Conservation (phyloP, 805 yeast species). For the Vanderwaltozyma verrucispora region DNA sequence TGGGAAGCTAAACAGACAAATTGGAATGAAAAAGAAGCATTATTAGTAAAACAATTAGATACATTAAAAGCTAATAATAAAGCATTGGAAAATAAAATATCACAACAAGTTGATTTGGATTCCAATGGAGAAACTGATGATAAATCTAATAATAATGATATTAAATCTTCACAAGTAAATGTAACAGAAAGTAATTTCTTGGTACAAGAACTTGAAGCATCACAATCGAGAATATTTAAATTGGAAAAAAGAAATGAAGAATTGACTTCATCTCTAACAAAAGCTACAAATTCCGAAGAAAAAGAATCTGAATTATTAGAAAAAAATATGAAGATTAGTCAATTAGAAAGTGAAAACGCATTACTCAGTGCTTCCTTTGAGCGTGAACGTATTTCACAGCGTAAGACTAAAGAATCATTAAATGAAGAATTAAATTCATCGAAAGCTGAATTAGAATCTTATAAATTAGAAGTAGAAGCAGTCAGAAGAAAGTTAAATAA, state of each 20-base stretch:
- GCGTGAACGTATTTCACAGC: constrained; percentile 14
- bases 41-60: constrained; percentile 39
- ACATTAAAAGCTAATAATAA: constrained; percentile 46
- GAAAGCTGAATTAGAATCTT: constrained; percentile 37
- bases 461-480: constrained; percentile 39
- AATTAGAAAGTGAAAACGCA: constrained; percentile 52
- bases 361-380: constrained; percentile 26
- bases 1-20: constrained; percentile 65
- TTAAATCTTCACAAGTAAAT: constrained; percentile 4
- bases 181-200: constrained; percentile 49
- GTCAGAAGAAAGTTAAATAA: constrained; percentile 40
- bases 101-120: constrained; percentile 40
- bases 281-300: constrained; percentile 37
- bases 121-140: constrained; percentile 14
- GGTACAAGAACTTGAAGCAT: constrained; percentile 63
- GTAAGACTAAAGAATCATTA: constrained; percentile 11
- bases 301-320: constrained; percentile 32
- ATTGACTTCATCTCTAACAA: constrained; percentile 53
- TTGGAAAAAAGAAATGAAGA: constrained; percentile 73
- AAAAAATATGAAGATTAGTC: constrained; percentile 36
- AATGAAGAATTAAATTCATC: constrained; percentile 30
- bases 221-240: constrained; percentile 56
- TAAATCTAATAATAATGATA: constrained; percentile 14
- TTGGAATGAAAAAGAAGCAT: constrained; percentile 52
- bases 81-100: constrained; percentile 59